Conservation (phyloP, 2,329 filamentous ascomycete species). For the Pseudocercospora pini-densiflorae region DNA sequence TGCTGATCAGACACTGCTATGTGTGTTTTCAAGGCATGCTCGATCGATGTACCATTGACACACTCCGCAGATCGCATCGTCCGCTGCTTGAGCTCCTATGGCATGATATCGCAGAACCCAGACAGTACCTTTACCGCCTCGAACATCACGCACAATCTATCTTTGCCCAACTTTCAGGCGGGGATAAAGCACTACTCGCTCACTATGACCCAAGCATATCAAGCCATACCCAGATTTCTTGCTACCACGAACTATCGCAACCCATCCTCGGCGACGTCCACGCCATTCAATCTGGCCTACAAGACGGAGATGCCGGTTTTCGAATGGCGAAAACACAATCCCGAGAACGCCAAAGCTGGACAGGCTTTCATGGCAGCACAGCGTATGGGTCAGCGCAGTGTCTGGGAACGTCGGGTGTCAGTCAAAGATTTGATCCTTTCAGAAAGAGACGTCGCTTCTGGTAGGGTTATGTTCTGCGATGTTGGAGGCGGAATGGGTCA, state of each 20-base stretch:
- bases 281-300: too few species aligned
- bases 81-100: constrained; percentile 13
- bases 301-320: too few species aligned
- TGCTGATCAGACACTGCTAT: too few species aligned
- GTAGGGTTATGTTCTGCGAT: neutral
- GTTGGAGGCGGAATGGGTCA: constrained; percentile 2
- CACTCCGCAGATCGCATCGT: constrained; percentile 11
- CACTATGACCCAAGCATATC: too few species aligned
- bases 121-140: neutral
- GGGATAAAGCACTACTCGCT: too few species aligned
- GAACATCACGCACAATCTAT: too few species aligned
- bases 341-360: constrained; percentile 22
- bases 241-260: too few species aligned
- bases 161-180: too few species aligned
- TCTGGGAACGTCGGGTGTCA: constrained; percentile 15
- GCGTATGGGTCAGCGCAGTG: constrained; percentile 20
- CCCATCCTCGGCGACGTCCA: too few species aligned
- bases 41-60: neutral
- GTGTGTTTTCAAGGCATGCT: too few species aligned
- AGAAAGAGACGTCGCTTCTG: constrained; percentile 7
- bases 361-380: constrained; percentile 26
- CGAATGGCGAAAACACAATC: constrained; percentile 19
- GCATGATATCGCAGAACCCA: constrained; percentile 13
- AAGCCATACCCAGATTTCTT: too few species aligned
- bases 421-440: constrained; percentile 11